A percentile compares a stretch with the other conserved stretches of the same genome.
Conservation (phyloP, 1,284 basidiomycete genomes). For the Trametes pubescens region DNA sequence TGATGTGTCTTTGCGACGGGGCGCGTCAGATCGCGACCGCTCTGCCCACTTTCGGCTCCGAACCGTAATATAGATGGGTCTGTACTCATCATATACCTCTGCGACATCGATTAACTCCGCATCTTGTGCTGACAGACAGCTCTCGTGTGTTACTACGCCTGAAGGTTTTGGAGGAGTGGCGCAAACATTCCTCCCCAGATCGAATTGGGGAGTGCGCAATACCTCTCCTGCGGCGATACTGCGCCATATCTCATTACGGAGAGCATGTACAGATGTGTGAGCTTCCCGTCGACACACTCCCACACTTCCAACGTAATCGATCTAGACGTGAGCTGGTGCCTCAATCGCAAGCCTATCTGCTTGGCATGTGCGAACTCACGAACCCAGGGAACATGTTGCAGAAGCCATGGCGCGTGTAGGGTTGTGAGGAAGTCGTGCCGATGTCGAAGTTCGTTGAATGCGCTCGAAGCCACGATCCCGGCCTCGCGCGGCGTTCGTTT, state of each 20-base stretch:
- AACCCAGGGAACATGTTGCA: neutral
- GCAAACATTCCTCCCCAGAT: neutral
- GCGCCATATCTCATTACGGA: neutral
- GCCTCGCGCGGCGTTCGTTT: neutral
- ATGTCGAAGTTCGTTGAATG: neutral
- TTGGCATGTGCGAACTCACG: conserved; percentile 10
- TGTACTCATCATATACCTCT: neutral
- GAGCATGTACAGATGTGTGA: neutral
- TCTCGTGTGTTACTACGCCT: neutral
- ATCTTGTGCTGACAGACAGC: neutral
- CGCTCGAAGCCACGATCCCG: conserved; percentile 1
- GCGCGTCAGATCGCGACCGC: neutral
- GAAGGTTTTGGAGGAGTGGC: neutral
- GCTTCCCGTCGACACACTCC: conserved; percentile 1
- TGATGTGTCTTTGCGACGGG: neutral
- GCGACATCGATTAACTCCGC: neutral
- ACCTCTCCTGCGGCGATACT: neutral
- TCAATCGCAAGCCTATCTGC: conserved; percentile 20
- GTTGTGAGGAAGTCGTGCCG: neutral
- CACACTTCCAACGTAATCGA: conserved; percentile 19
- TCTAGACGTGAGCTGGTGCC: conserved; percentile 7
- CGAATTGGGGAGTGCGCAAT: neutral
- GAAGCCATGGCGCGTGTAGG: conserved; percentile 3
- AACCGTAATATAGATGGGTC: neutral
- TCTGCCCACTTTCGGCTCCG: neutral